phyloP scores from a whole-genome alignment of 345 rosid species.

The Triadica sebifera region DNA sequence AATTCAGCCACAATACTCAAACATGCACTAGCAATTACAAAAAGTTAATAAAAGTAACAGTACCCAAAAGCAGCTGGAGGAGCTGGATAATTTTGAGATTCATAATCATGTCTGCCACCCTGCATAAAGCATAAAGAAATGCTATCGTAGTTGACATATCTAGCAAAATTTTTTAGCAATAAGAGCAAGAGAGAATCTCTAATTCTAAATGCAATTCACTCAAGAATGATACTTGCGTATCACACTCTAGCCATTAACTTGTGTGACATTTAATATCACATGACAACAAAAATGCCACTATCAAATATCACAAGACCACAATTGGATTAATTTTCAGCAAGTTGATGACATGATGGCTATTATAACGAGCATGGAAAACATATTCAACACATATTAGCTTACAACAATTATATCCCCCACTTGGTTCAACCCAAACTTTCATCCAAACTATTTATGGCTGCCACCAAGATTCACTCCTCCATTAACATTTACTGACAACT shows the following conservation, averaged over 20 bases:
- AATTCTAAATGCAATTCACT: neutral
- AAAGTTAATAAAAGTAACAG: neutral
- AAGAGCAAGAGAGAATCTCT: neutral
- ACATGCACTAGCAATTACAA: neutral
- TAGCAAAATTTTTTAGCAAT: neutral
- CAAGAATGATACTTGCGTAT: neutral
- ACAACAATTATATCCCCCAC: neutral
- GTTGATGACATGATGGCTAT: neutral
- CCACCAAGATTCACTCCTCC: neutral
- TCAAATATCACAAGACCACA: neutral
- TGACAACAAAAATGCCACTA: neutral
- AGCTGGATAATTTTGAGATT: constrained; percentile 38
- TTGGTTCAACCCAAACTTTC: neutral
- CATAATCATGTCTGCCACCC: constrained; percentile 46
- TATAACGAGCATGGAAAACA: neutral
- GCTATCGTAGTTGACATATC: constrained; percentile 1
- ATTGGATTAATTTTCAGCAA: neutral
- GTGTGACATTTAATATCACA: neutral
- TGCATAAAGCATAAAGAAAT: constrained; percentile 27
- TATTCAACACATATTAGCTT: neutral
- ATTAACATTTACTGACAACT: neutral
- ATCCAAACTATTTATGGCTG: neutral
- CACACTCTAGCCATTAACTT: neutral
- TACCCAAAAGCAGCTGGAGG: constrained; percentile 42
- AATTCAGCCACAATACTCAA: constrained; percentile 5